Evolutionary conservation across 2,329 filamentous ascomycete species (phyloP).

Genomic region (Blastomyces gilchristii): DNA sequence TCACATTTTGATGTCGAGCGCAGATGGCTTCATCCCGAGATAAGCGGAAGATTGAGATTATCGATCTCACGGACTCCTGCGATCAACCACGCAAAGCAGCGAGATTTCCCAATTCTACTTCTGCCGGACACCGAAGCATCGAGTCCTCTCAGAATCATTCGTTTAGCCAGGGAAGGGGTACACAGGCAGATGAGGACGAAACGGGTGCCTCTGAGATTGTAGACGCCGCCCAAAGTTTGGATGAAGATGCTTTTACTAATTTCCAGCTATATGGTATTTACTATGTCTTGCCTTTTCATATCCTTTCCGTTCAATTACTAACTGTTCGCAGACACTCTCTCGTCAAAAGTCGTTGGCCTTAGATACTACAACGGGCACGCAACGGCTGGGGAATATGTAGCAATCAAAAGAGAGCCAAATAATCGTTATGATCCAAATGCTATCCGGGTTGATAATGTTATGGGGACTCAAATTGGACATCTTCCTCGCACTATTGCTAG

Average conservation of each 20-base stretch:
- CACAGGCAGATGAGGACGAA: slow-evolving; percentile 29
- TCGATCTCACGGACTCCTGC: slow-evolving; percentile 7
- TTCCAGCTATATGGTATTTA: slow-evolving; percentile 33
- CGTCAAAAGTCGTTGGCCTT: slow-evolving; percentile 50
- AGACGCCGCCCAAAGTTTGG: slow-evolving; percentile 25
- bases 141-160: background rate
- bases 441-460: slow-evolving; percentile 67
- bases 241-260: slow-evolving; percentile 28
- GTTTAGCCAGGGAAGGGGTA: slow-evolving; percentile 22
- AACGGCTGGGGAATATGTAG: slow-evolving; percentile 52
- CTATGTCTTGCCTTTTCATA: slow-evolving; percentile 17
- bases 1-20: background rate
- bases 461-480: slow-evolving; percentile 67
- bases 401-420: slow-evolving; percentile 53
- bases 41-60: slow-evolving; percentile 2
- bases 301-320: slow-evolving; percentile 15
- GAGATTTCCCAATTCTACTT: background rate
- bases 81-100: background rate
- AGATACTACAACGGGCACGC: slow-evolving; percentile 55
- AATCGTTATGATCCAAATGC: slow-evolving; percentile 67
- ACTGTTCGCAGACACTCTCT: slow-evolving; percentile 25
- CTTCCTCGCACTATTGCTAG: slow-evolving; percentile 55
- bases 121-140: background rate
- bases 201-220: slow-evolving; percentile 26
- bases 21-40: background rate